Base-by-base conservation (phyloP, 345 rosid genomes). In the Salix exigua region DNA sequence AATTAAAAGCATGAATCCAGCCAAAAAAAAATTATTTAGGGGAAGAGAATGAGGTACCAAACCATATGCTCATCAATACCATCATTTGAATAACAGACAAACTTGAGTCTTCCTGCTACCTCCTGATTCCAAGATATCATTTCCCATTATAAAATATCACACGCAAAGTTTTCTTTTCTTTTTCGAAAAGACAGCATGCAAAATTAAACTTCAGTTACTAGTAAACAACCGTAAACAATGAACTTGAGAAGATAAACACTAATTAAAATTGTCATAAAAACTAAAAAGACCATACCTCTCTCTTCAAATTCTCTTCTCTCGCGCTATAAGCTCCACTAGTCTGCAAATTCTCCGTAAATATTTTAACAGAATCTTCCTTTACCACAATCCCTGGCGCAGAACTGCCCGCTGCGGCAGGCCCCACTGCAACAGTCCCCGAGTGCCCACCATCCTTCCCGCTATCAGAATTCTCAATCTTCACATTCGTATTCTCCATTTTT, bases 311-410 rank as follows among this genome's bases (percentile, higher is more conserved):
- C 85, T 94, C 99, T 87, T 96, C 99, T 85, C 99, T 88, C 2
- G 97, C 97, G 78, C 91, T 90, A 80, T 96, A 96, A 78, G 99
- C 99, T 2, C 99, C 99, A 68, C 96, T 91, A 8, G 97, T 91
- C 91, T 96, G 99, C 64, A 94, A 72, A 85, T 94, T 94, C 82
- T 94, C 99, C 0, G 98, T 89, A 84, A 92, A 85, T 80, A 91
- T 87, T 90, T 92, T 92, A 73, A 84, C 88, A 21, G 90, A 82
- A 63, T 91, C 99, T 74, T 93, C 99, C 84, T 90, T 96, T 2
- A 82, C 88, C 66, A 80, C 85, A 60, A 84, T 70, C 66, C 96
- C 94, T 9, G 87, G 77, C 12, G 77, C 60, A 12, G 92, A 85
- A 83, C 83, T 79, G 19, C 88, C 89, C 1, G 73, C 78, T 23